Conservation (phyloP, 1,139 yeast genomes). For the Taphrina sp. region DNA sequence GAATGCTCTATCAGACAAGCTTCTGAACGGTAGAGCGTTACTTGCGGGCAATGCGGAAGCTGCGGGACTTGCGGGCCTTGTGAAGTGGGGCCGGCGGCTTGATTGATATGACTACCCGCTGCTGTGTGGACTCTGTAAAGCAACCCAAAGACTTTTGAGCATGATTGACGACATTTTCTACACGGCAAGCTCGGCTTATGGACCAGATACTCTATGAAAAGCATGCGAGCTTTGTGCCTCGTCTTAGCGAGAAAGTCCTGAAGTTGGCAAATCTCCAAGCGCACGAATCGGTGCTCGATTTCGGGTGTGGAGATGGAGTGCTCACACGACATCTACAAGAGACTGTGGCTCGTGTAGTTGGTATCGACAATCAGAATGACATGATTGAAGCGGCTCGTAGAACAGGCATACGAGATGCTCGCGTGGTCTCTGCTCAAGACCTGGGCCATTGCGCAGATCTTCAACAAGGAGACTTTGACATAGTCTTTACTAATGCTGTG, state of each 20-base stretch:
- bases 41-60: too few species aligned
- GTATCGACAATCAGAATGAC: conserved; percentile 25
- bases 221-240: conserved; percentile 33
- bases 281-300: conserved; percentile 27
- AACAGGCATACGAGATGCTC: conserved; percentile 17
- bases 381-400: conserved; percentile 24
- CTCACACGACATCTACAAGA: conserved; percentile 23
- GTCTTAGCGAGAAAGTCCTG: conserved; percentile 10
- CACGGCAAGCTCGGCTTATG: too few species aligned
- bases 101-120: too few species aligned
- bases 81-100: too few species aligned
- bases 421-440: conserved; percentile 21
- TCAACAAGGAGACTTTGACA: conserved; percentile 24
- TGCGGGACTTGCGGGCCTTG: too few species aligned
- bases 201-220: conserved; percentile 20
- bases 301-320: conserved; percentile 34
- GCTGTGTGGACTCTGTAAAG: too few species aligned
- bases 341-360: conserved; percentile 23
- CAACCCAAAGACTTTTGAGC: too few species aligned
- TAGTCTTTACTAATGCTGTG: conserved; percentile 33
- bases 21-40: too few species aligned
- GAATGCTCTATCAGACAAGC: too few species aligned
- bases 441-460: conserved; percentile 2
- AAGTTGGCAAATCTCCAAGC: conserved; percentile 11
- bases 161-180: too few species aligned